phyloP scores from a whole-genome alignment of 1,284 basidiomycete genomes.

The Chalciporus piperatoides region DNA sequence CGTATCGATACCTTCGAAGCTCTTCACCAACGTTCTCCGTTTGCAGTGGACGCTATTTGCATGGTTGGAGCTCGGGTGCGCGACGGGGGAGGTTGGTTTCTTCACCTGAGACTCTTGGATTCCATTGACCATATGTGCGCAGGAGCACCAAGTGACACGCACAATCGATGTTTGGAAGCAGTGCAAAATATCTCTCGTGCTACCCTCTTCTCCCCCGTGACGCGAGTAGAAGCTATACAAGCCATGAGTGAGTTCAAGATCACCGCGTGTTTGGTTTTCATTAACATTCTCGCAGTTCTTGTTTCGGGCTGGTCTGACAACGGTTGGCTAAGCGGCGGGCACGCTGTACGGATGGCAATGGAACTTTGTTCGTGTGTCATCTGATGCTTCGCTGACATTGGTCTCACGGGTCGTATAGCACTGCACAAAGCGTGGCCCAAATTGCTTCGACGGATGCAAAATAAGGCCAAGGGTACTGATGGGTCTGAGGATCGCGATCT shows the following conservation, averaged over 20 bases:
- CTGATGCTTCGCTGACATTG: background rate
- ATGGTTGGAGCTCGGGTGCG: conserved; percentile 86
- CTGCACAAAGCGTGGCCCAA: conserved; percentile 88
- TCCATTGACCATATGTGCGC: conserved; percentile 10
- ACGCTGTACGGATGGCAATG: conserved; percentile 91
- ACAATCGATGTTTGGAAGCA: conserved; percentile 69
- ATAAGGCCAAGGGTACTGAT: conserved; percentile 54
- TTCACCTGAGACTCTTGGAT: background rate
- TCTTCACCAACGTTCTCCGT: conserved; percentile 76
- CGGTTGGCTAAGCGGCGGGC: conserved; percentile 87
- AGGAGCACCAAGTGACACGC: conserved; percentile 65
- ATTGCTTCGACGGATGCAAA: conserved; percentile 72
- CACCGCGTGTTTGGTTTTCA: background rate
- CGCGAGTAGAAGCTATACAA: conserved; percentile 80
- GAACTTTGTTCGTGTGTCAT: conserved; percentile 63
- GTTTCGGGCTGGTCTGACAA: conserved; percentile 90
- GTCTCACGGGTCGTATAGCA: conserved; percentile 41
- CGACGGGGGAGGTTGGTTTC: conserved; percentile 74
- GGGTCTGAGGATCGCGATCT: conserved; percentile 70
- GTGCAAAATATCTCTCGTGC: conserved; percentile 81
- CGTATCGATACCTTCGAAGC: conserved; percentile 76
- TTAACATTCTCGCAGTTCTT: conserved; percentile 50
- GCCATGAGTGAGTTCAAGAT: conserved; percentile 71
- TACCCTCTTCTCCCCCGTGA: conserved; percentile 81
- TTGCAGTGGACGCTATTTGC: conserved; percentile 82